phyloP scores from a whole-genome alignment of 2,329 filamentous ascomycete species.

The Claviceps sp. region DNA sequence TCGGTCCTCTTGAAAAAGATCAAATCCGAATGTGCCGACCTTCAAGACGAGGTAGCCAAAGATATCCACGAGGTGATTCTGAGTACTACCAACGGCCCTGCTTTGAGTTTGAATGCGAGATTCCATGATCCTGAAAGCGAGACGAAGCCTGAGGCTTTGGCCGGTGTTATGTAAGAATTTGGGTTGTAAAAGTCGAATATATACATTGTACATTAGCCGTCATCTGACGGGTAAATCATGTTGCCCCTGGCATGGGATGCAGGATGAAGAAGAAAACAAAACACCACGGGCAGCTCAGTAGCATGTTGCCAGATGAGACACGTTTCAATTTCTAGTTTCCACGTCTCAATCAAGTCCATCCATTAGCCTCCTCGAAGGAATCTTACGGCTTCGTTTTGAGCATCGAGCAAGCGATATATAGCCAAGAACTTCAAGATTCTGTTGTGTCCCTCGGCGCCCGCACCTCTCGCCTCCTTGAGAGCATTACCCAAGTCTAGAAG shows the following conservation, averaged over 20 bases:
- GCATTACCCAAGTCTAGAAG: conserved; percentile 42
- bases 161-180: conserved; percentile 36
- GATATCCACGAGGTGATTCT: conserved; percentile 53
- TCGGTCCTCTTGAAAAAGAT: conserved; percentile 61
- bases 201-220: conserved; percentile 26
- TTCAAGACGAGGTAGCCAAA: conserved; percentile 42
- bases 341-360: not conserved
- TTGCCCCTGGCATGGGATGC: not conserved
- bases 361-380: conserved; percentile 27
- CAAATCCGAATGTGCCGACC: conserved; percentile 62
- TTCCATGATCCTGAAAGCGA: conserved; percentile 50
- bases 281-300: conserved; percentile 5
- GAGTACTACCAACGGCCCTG: conserved; percentile 76
- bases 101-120: conserved; percentile 72
- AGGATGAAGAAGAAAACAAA: not conserved
- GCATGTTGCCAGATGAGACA: conserved; percentile 17
- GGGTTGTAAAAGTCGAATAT: conserved; percentile 4
- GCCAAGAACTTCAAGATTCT: conserved; percentile 38
- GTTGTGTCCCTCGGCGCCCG: conserved; percentile 27
- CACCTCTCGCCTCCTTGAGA: conserved; percentile 29
- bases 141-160: conserved; percentile 38
- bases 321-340: not conserved
- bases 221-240: conserved; percentile 13
- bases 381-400: conserved; percentile 39
- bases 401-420: conserved; percentile 39